Evolutionary conservation across 2,329 filamentous ascomycete species (phyloP), one percentile per base, ranked within the genome.

Genomic region (Ceratocystis alfenasii): DNA sequence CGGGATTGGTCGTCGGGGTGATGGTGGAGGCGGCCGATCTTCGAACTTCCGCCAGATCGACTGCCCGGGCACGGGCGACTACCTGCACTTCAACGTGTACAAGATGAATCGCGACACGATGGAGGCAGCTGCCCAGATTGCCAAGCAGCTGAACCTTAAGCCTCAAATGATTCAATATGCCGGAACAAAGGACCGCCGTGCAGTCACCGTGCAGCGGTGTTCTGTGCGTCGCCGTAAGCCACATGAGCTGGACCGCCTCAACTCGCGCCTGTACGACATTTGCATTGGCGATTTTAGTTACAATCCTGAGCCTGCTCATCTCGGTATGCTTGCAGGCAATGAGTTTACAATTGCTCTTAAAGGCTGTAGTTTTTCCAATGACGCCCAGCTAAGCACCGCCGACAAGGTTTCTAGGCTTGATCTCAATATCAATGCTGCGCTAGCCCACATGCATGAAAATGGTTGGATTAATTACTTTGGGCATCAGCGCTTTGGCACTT

Each of bases 391-490:
- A 28, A 50, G 72, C 0, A 66, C 74, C 5, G 48, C 69, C 4
- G 72, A 75, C 30, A 72, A 71, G 41, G 70, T 76, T 7, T 70
- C 73, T 17, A 69, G 70, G 44, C 69, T 78, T 57, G 71, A 70
- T 65, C 65, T 69, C 30, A 73, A 81, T 46, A 78, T 85, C 8
- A 79, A 79, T 66, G 74, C 80, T 15, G 80, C 89, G 0, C 77
- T 96, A 63, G 78, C 81, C 53, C 83, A 87, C 69, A 83, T 97
- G 70, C 79, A 81, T 65, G 77, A 84, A 55, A 82, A 87, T 57
- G 94, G 94, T 2, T 99, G 95, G 79, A 86, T 99, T 76, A 99
- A 99, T 76, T 99, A 97, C 77, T 99, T 92, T 72, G 94, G 94
- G 7, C 84, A 97, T n/a, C 94, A 99, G 76, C 86, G 94, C 28